Base-by-base conservation (phyloP, 179 eudicot species). In the Actinidia arguta region DNA sequence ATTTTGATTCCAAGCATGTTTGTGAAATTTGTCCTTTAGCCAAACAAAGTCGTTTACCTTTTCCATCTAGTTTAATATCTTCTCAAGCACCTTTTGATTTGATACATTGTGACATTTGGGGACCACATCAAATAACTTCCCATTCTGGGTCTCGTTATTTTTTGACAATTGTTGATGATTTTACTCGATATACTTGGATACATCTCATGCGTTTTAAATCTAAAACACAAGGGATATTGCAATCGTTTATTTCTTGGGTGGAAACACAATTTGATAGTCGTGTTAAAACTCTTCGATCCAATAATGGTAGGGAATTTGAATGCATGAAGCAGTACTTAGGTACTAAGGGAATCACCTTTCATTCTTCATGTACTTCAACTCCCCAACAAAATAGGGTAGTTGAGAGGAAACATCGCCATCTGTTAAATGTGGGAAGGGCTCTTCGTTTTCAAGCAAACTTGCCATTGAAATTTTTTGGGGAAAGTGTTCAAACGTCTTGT, bases 381-480 rank as follows among this genome's bases (percentile, higher is more conserved):
- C 55, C 82, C 5, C 76, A 80, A 70, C 67, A 80, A 55, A 80
- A 80, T 50, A 74, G 71, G 56, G 56, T 63, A 1, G 78, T 75
- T 54, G 64, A 75, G 78, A 52, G 71, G 2, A 79, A 79, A 44
- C 66, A 80, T 69, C 82, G n/a, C 9, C 82, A 69, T 52, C 54
- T 80, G 36, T 69, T 68, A 3, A 80, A 80, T 71, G 31, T 68
- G 25, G 75, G 76, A 1, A 52, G 54, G 18, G 82, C 76, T 51
- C 82, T 80, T 56, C 76, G 55, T 10, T 80, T 80, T 70, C 68
- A 80, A 67, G 76, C 76, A 31, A 69, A 80, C n/a, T 46, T 77
- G 1, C 80, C 36, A 58, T 24, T 77, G 4, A 20, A 76, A 64
- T 78, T 20, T 64, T 78, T 20, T 64, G 82, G 66, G 24, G 52